Conservation (phyloP, 192 early-diverging fungal species). For the Umbelopsis vinacea region DNA sequence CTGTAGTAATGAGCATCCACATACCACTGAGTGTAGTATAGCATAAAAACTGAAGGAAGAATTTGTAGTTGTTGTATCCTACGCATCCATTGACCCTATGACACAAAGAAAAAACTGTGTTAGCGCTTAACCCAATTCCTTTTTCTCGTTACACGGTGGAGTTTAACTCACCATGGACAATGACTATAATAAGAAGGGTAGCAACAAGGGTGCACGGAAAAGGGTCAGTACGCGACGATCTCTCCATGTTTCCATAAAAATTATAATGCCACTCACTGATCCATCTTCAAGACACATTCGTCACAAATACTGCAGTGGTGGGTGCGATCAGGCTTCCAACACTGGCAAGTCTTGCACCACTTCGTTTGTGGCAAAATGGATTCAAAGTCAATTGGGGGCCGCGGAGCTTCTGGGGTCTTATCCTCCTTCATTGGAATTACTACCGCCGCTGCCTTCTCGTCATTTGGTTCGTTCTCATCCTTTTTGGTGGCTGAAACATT, state of each 20-base stretch:
- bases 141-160: no score
- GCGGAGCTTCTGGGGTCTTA: not conserved
- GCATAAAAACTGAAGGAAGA: slow-evolving; percentile 42
- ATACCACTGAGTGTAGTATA: slow-evolving; percentile 31
- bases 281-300: slow-evolving; percentile 57
- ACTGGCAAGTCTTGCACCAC: slow-evolving; percentile 46
- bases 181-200: slow-evolving; percentile 31
- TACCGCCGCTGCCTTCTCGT: not conserved
- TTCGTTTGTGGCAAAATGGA: slow-evolving; percentile 26
- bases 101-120: not conserved
- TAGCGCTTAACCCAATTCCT: not conserved
- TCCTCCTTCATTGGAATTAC: not conserved
- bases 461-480: not conserved
- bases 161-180: slow-evolving; percentile 43
- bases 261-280: slow-evolving; percentile 42
- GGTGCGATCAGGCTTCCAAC: slow-evolving; percentile 56
- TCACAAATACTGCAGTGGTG: slow-evolving; percentile 60
- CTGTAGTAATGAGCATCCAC: slow-evolving; percentile 34
- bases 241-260: no score
- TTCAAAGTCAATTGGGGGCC: not conserved
- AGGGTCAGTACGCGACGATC: no score
- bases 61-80: slow-evolving; percentile 48
- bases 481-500: not conserved
- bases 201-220: not conserved
- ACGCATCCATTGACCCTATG: slow-evolving; percentile 58